Evolutionary conservation across 192 early-diverging fungal genomes (phyloP), one percentile per base, ranked within the genome.

Genomic region (Anaeromyces robustus): DNA sequence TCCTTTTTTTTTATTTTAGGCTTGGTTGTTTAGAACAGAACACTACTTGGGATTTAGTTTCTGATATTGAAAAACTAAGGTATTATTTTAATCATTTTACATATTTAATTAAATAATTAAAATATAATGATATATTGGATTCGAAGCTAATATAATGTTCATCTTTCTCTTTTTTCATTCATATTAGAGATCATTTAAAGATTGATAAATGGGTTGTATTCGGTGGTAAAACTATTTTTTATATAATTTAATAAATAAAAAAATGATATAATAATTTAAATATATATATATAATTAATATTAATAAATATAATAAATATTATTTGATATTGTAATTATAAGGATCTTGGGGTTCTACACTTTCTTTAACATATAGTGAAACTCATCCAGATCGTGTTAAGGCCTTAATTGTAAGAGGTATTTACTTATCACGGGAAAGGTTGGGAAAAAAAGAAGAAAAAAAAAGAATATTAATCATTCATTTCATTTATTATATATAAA

Each of bases 191-290:
- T 77, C 88, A 90, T 68, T 81, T 92, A 12, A 84, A 86, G 26
- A 89, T 94, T 78, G 91, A 91, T 79, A 90, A 88, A 77, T 94
- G 92, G 92, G 87, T 92, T 39, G 91, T 94, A 19, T 93, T 94
- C 88, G 92, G 92, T 30, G 92, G 52, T 68, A 68, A n/a, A n/a
- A 9, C 11, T 68, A 16, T 16, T n/a, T n/a, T n/a, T n/a, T n/a
- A n/a, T n/a, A n/a, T n/a, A n/a, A 41, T n/a, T n/a, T n/a, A n/a
- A n/a, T n/a, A n/a, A n/a, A n/a, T n/a, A n/a, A n/a, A n/a, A n/a
- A n/a, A n/a, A n/a, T n/a, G n/a, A n/a, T n/a, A n/a, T n/a, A n/a
- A n/a, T n/a, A n/a, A n/a, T n/a, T n/a, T n/a, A n/a, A n/a, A n/a
- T n/a, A 41, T 41, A 16, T 16, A 41, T 41, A 41, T 41, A 41